Conservation (phyloP, 208 protist species). For the Kentomonas sorsogonicus region DNA sequence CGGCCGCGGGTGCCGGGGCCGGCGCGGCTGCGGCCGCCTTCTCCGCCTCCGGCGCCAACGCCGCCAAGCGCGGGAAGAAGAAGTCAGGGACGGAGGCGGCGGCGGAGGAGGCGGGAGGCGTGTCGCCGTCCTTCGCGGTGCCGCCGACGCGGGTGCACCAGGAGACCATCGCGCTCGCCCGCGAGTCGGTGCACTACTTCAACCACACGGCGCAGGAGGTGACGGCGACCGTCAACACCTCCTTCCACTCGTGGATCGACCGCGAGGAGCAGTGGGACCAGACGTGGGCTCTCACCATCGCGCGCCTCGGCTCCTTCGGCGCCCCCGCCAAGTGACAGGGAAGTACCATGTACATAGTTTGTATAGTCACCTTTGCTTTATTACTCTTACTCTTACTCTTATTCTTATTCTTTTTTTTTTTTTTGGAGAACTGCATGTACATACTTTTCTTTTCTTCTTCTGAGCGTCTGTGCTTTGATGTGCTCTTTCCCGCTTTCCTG, state of each 20-base stretch:
- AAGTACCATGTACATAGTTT: no score
- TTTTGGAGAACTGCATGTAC: background rate
- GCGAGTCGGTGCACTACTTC: constrained; percentile 42
- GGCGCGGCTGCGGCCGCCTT: constrained; percentile 2
- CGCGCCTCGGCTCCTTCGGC: no score
- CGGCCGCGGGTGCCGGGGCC: background rate
- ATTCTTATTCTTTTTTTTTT: background rate
- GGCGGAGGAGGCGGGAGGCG: background rate
- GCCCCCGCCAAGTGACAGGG: no score
- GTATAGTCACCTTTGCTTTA: no score
- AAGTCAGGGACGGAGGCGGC: background rate
- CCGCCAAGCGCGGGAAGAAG: constrained; percentile 7
- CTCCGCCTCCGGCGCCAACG: constrained; percentile 1
- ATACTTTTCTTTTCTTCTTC: constrained; percentile 17
- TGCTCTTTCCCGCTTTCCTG: constrained; percentile 1
- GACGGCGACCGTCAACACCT: constrained; percentile 26
- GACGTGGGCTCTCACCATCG: constrained; percentile 53
- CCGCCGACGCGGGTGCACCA: constrained; percentile 37
- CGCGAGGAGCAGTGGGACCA: constrained; percentile 50
- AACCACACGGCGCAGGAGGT: constrained; percentile 30
- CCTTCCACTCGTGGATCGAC: constrained; percentile 47
- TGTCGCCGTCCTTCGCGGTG: constrained; percentile 20
- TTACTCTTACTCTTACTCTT: background rate
- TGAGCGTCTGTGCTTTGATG: background rate
- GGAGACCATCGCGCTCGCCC: constrained; percentile 48